Percentiles rank a stretch among this genome's conserved stretches.
These are phyloP conservation scores for Waitea zeae DNA, from an alignment of 1,284 basidiomycete genomes.

Conservation along the genomic window DNA sequence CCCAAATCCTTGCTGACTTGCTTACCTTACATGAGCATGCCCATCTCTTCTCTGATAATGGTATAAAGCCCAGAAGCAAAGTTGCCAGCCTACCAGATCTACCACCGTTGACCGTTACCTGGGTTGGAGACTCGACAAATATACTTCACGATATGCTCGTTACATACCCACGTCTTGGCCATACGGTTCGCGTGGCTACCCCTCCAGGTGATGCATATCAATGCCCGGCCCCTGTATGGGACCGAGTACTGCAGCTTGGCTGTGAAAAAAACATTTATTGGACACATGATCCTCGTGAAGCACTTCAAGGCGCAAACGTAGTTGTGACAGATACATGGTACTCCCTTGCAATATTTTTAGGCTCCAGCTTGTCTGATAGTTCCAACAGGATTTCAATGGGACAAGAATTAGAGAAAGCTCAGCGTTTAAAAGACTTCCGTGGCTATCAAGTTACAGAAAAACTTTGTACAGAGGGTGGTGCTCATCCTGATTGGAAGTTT, in stretches of 20 bases:
- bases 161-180: conserved; percentile 82
- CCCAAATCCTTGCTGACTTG: conserved; percentile 88
- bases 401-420: conserved; percentile 88
- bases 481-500: conserved; percentile 86
- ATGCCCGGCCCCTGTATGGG: conserved; percentile 69
- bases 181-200: conserved; percentile 72
- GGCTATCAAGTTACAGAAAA: conserved; percentile 93
- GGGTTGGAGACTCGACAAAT: conserved; percentile 93
- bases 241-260: conserved; percentile 49
- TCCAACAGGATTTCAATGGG: conserved; percentile 88
- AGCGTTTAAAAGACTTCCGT: conserved; percentile 73
- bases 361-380: not conserved
- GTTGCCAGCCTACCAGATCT: conserved; percentile 31
- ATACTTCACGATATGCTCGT: conserved; percentile 97
- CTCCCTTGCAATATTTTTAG: conserved; percentile 10
- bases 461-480: conserved; percentile 63
- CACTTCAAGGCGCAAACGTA: conserved; percentile 80
- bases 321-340: conserved; percentile 94
- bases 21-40: conserved; percentile 76
- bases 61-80: conserved; percentile 4
- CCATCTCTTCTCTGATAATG: conserved; percentile 23
- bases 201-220: conserved; percentile 50
- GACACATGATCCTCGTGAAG: conserved; percentile 69
- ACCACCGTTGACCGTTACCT: conserved; percentile 70
- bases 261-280: conserved; percentile 63